Evolutionary conservation across 2,329 filamentous ascomycete species (phyloP).

Genomic region (Aspergillus ruber): DNA sequence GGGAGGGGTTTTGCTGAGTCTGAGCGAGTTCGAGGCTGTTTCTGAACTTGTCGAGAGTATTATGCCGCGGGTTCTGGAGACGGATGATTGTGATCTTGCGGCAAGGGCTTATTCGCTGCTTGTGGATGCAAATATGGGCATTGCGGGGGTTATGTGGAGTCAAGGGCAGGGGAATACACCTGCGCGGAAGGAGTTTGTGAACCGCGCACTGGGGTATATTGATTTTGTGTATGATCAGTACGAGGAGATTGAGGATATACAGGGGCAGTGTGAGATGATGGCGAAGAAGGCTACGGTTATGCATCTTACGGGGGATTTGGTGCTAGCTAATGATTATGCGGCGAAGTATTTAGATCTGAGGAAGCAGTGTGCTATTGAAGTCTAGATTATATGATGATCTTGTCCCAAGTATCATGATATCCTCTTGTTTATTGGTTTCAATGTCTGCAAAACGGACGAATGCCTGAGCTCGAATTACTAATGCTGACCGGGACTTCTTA

Average conservation of each 20-base stretch:
- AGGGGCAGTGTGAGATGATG: slow-evolving; percentile 70
- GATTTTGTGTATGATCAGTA: slow-evolving; percentile 60
- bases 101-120: slow-evolving; percentile 64
- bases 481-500: not conserved
- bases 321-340: slow-evolving; percentile 60
- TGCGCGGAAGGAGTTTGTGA: slow-evolving; percentile 50
- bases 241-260: slow-evolving; percentile 59
- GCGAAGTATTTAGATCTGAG: slow-evolving; percentile 58
- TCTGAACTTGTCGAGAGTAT: slow-evolving; percentile 59
- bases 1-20: slow-evolving; percentile 60
- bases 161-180: slow-evolving; percentile 21
- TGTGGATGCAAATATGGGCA: slow-evolving; percentile 71
- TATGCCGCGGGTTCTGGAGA: slow-evolving; percentile 71
- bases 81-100: slow-evolving; percentile 55
- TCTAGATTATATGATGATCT: not conserved
- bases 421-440: not conserved
- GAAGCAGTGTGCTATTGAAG: slow-evolving; percentile 26
- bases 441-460: not conserved
- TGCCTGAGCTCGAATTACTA: not conserved
- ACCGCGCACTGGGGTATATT: slow-evolving; percentile 54
- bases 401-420: not conserved
- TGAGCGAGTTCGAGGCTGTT: slow-evolving; percentile 65
- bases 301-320: slow-evolving; percentile 60
- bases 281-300: slow-evolving; percentile 76
- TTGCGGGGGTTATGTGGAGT: slow-evolving; percentile 50